Percentiles rank a stretch among this genome's conserved stretches.
Evolutionary conservation across 108 stramenopile genomes (phyloP).

Genomic region (Fistulifera pelliculosa): DNA sequence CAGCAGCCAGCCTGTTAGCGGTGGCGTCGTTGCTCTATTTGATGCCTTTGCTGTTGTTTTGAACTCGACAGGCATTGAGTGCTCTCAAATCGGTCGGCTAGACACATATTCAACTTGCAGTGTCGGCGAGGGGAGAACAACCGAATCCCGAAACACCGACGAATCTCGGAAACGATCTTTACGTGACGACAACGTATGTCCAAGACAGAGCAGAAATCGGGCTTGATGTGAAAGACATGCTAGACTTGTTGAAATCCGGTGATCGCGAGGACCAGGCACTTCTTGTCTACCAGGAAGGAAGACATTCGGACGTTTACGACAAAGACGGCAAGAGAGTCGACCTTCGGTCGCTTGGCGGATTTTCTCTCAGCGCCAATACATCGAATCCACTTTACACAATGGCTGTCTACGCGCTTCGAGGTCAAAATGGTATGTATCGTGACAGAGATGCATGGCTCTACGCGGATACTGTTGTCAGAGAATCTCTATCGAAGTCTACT

Average conservation of each 20-base stretch:
- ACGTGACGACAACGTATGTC: slow-evolving; percentile 65
- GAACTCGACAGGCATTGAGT: slow-evolving; percentile 21
- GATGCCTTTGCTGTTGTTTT: slow-evolving; percentile 28
- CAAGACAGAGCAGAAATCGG: slow-evolving; percentile 63
- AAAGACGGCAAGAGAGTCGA: slow-evolving; percentile 41
- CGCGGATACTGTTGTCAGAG: slow-evolving; percentile 55
- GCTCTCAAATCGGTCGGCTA: slow-evolving; percentile 32
- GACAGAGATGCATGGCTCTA: slow-evolving; percentile 37
- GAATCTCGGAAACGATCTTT: slow-evolving; percentile 54
- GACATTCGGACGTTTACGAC: slow-evolving; percentile 60
- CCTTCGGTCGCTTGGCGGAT: slow-evolving; percentile 34
- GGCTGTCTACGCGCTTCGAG: slow-evolving; percentile 49
- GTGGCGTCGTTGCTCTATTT: slow-evolving; percentile 13
- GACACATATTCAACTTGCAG: not conserved
- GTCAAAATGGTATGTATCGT: slow-evolving; percentile 40
- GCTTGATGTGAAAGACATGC: slow-evolving; percentile 52
- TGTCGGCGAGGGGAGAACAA: slow-evolving; percentile 7
- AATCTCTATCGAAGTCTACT: slow-evolving; percentile 26
- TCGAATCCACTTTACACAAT: slow-evolving; percentile 59
- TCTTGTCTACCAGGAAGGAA: slow-evolving; percentile 45
- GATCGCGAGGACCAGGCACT: slow-evolving; percentile 31
- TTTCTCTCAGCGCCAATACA: slow-evolving; percentile 37
- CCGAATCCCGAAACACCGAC: slow-evolving; percentile 38
- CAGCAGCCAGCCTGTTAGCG: slow-evolving; percentile 9
- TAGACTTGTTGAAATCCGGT: slow-evolving; percentile 33